Percentiles rank a stretch among this genome's conserved stretches.
phyloP scores from a whole-genome alignment of 225 moss, liverwort and hornwort genomes.

The Anthoceros angustus region DNA sequence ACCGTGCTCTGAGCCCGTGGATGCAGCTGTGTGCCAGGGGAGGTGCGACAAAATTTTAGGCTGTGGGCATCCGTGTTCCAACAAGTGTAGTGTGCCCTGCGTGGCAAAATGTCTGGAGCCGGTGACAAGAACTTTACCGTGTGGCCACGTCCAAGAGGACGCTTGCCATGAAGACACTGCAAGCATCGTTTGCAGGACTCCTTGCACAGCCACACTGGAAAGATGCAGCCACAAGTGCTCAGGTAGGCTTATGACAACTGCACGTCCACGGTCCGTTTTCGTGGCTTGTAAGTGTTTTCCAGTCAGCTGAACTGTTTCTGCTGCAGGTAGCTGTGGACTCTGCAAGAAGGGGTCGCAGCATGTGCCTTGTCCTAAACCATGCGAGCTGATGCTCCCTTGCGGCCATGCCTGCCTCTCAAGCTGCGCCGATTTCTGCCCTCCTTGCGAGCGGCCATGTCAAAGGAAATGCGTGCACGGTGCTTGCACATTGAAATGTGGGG shows the following conservation, averaged over 20 bases:
- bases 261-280: too few relatives aligned
- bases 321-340: conserved; percentile 9
- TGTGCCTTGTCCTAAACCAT: conserved; percentile 12
- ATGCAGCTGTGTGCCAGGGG: conserved; percentile 5
- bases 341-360: conserved; percentile 18
- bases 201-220: conserved; percentile 12
- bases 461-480: conserved; percentile 25
- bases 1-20: conserved; percentile 7
- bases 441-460: conserved; percentile 14
- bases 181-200: conserved; percentile 6
- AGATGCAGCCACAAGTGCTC: conserved; percentile 19
- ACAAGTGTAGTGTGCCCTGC: conserved; percentile 11
- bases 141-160: conserved; percentile 14
- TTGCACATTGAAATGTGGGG: conserved; percentile 16
- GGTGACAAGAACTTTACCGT: conserved; percentile 8
- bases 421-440: conserved; percentile 18
- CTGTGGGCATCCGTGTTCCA: conserved; percentile 14
- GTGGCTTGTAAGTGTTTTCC: too few relatives aligned
- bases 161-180: conserved; percentile 7
- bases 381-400: conserved; percentile 22
- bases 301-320: too few relatives aligned
- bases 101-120: conserved; percentile 5
- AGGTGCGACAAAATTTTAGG: conserved; percentile 5
- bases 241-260: conserved; percentile 8
- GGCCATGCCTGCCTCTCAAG: conserved; percentile 20